Base-by-base conservation (phyloP, 2,329 filamentous ascomycete genomes). In the Myrmaecium sp. region DNA sequence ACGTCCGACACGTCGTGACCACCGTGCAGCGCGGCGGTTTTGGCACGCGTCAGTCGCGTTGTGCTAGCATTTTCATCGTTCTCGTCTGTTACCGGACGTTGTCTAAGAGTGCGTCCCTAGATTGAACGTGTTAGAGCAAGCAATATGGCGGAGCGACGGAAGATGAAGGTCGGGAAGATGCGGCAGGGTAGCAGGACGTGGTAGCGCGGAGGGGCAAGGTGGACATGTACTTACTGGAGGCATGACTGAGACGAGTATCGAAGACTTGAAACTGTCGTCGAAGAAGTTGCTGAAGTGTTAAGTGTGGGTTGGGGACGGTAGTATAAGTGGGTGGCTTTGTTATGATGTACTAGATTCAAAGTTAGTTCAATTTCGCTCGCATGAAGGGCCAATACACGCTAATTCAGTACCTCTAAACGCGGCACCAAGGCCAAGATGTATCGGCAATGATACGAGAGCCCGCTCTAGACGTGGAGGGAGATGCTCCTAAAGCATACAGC, bases 41-140 rank as follows among this genome's bases (percentile, higher is more conserved):
- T 94, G 39, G 89, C 84, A 58, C 89, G 73, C 43, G 89, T 95
- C 51, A 94, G 62, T 58, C 84, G 82, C 57, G 78, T 81, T 34
- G 78, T 73, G 32, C 63, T 56, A 32, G 53, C 55, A 52, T 93
- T 92, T 62, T 94, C 89, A 52, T 94, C 86, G 51, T 94, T 94
- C 63, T 94, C 84, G 55, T 91, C 89, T 38, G 76, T 77, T 44
- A 76, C 67, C 51, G 73, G 68, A 57, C 83, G 76, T 51, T 73
- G 68, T 55, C 77, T 70, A 45, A 72, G 63, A 50, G 69, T 62
- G 55, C 79, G 76, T 62, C 65, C 68, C 76, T 75, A 26, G 46
- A 21, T 38, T 34, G 25, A 40, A 35, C n/a, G 34, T 41, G 54
- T 65, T 62, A 61, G 52, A 44, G 34, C 36, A 36, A 12, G 12